Percentiles rank a stretch among this genome's conserved stretches.
Conservation (phyloP, 306 rosid species). For the Cotoneaster glaucophyllus region DNA sequence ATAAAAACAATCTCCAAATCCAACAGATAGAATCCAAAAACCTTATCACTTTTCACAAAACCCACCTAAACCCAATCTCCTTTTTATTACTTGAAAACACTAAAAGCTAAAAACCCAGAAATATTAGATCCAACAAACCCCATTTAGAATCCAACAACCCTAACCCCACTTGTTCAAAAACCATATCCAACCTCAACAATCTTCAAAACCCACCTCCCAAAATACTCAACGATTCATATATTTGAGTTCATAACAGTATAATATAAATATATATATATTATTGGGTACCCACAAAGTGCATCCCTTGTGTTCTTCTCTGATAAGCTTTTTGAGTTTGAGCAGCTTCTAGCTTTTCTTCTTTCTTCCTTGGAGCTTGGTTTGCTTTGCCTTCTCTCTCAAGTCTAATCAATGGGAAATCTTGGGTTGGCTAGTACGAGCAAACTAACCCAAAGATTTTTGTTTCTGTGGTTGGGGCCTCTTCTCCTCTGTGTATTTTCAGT, state of each 20-base stretch:
- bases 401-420: neutral
- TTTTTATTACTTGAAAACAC: constrained; percentile 55
- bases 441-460: neutral
- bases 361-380: neutral
- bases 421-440: constrained; percentile 1
- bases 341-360: neutral
- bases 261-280: neutral
- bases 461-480: neutral
- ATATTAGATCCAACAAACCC: constrained; percentile 37
- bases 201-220: neutral
- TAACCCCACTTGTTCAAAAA: constrained; percentile 18
- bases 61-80: neutral
- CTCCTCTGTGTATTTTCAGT: neutral
- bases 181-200: neutral
- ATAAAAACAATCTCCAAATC: constrained; percentile 7
- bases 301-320: neutral
- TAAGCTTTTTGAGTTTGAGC: neutral
- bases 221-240: neutral
- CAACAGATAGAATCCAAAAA: constrained; percentile 25
- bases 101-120: constrained; percentile 18
- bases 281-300: neutral
- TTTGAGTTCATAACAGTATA: neutral
- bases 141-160: neutral
- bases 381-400: neutral
- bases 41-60: constrained; percentile 18